Evolutionary conservation across 768 basidiomycete genomes (phyloP), one percentile per base, ranked within the genome.

Genomic region (Auricularia auricula-judae): DNA sequence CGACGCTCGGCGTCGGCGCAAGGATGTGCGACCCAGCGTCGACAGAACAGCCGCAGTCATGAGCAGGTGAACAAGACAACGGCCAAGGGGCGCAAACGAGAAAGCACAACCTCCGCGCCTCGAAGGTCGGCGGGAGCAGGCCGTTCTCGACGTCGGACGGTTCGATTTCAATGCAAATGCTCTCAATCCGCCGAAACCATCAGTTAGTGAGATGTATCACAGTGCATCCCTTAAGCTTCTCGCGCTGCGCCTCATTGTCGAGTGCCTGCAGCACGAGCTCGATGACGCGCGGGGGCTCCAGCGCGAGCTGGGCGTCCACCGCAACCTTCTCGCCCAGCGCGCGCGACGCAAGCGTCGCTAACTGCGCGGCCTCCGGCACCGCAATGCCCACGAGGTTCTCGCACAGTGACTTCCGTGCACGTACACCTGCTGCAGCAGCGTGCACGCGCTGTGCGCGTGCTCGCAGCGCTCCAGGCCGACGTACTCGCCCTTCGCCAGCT

Each of bases 391-490:
- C 77, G 61, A 98, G 80, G 76, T 89, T 91, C n/a, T 93, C 85
- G 72, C 92, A 88, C 59, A 98, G 77, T 10, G 88, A 82, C 72
- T 98, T 93, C 93, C 97, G 71, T 99, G 88, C 56, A 98, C 87
- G 72, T 87, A 93, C 66, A 96, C 80, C 71, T 93, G 88, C 43
- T 84, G 81, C 63, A 91, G 82, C 51, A 90, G 71, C 3, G 92
- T 86, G 56, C 82, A 82, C 63, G 85, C 77, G 68, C 80, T 81
- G 73, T 92, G 94, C 63, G 84, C 69, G 71, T 89, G 89, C 76
- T 98, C 95, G 62, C 97, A 82, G 77, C 94, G 97, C 77, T 99
- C 96, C 58, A 98, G 81, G 47, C 96, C 96, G 64, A 99, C 95
- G 72, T 98, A 99, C 77, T 99, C 97, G 66, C 96, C 97, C 76